These are phyloP conservation scores for Aeschynomene evenia DNA, from an alignment of 306 rosid species.

Conservation along the genomic window DNA sequence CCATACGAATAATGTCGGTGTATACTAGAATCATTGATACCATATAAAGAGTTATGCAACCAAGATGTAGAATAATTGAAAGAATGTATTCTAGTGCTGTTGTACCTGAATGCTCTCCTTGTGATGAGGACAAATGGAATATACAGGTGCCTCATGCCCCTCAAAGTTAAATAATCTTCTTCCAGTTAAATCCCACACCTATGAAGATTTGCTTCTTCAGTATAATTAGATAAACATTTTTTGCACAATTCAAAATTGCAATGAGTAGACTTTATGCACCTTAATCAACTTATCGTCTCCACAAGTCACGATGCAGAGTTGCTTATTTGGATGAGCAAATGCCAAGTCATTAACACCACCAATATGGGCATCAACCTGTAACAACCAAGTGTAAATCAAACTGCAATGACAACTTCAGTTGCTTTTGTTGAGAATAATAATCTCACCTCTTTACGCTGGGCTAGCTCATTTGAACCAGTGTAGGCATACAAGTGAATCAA, in stretches of 20 bases:
- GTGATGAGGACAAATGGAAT: constrained; percentile 92
- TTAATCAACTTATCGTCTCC: constrained; percentile 89
- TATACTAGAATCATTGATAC: constrained; percentile 40
- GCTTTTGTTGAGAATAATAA: constrained; percentile 30
- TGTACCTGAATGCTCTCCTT: constrained; percentile 80
- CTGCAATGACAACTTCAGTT: constrained; percentile 29
- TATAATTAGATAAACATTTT: constrained; percentile 15
- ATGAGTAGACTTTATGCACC: constrained; percentile 43
- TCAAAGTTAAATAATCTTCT: constrained; percentile 63
- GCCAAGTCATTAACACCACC: constrained; percentile 93
- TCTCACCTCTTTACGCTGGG: constrained; percentile 67
- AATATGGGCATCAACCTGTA: constrained; percentile 78
- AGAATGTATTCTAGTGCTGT: background rate
- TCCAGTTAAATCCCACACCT: constrained; percentile 89
- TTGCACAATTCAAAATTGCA: constrained; percentile 15
- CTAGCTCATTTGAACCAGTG: constrained; percentile 63
- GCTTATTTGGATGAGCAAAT: constrained; percentile 81
- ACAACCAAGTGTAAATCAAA: constrained; percentile 27
- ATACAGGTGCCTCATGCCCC: constrained; percentile 87
- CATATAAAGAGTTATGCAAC: background rate
- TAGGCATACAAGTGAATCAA: constrained; percentile 76
- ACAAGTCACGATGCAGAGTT: constrained; percentile 77
- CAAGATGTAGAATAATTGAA: background rate
- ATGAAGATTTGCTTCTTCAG: constrained; percentile 38
- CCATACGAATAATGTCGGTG: constrained; percentile 35